These are phyloP conservation scores for Reutealis trisperma DNA, from an alignment of 345 rosid genomes.

Conservation along the genomic window DNA sequence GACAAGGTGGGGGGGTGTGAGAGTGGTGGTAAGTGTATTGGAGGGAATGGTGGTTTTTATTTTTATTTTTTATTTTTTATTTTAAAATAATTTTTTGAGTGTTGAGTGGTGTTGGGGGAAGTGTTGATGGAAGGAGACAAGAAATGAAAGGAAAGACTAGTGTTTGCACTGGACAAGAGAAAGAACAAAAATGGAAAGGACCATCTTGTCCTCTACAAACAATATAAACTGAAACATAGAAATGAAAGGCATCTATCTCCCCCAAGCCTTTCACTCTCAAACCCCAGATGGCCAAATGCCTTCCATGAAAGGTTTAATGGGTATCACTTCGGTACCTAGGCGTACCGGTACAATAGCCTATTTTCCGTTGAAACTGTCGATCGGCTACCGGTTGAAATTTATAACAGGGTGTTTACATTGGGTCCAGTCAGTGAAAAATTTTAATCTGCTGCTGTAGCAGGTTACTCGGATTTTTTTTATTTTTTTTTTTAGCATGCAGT, in stretches of 20 bases:
- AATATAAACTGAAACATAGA: constrained; percentile 16
- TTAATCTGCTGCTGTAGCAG: no score
- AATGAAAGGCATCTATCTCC: constrained; percentile 25
- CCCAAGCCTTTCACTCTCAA: background rate
- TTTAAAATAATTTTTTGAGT: no score
- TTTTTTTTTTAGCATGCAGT: no score
- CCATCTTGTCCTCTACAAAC: constrained; percentile 59
- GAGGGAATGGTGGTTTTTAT: constrained; percentile 15
- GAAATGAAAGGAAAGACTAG: constrained; percentile 34
- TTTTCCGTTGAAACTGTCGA: no score
- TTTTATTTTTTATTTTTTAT: background rate
- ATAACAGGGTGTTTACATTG: no score
- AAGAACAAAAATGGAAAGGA: constrained; percentile 47
- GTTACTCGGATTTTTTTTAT: no score
- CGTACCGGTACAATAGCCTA: no score
- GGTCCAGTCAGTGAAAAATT: no score
- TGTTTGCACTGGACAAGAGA: constrained; percentile 36
- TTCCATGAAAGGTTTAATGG: constrained; percentile 4
- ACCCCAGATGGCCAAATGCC: no score
- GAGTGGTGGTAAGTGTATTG: background rate
- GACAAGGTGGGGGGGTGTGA: background rate
- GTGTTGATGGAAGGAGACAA: constrained; percentile 42
- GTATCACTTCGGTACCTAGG: no score
- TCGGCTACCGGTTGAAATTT: no score
- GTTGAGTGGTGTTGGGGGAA: constrained; percentile 34